A percentile compares a stretch with the other conserved stretches of the same genome.
These are phyloP conservation scores for Agrostemma githago DNA, from an alignment of 148 eudicot species.

Conservation along the genomic window DNA sequence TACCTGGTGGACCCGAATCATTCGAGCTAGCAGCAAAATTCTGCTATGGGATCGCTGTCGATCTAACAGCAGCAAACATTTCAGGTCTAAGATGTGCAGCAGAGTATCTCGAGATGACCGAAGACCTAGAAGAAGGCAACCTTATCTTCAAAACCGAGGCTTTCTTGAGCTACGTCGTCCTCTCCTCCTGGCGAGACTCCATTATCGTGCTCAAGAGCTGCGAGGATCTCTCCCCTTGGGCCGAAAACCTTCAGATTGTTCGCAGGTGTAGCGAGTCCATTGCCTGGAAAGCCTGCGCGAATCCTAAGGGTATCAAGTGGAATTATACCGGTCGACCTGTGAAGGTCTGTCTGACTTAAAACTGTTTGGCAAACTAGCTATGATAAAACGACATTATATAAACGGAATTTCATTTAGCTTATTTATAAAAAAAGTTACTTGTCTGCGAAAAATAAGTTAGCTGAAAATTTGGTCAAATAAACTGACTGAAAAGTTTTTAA, in stretches of 20 bases:
- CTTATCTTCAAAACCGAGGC: constrained; percentile 99
- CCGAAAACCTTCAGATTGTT: constrained; percentile 93
- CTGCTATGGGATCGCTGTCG: constrained; percentile 90
- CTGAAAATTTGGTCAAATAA: no score
- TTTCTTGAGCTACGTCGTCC: constrained; percentile 84
- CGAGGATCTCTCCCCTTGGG: constrained; percentile 93
- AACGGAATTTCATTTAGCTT: no score
- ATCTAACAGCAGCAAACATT: constrained; percentile 82
- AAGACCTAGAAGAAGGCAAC: constrained; percentile 96
- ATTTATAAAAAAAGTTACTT: no score
- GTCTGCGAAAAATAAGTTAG: no score
- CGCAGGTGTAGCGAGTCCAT: constrained; percentile 96
- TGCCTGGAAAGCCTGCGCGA: constrained; percentile 98
- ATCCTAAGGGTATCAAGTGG: constrained; percentile 91
- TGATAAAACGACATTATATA: no score
- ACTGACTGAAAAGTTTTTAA: no score
- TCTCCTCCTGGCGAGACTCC: constrained; percentile 95
- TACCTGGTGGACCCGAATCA: constrained; percentile 80
- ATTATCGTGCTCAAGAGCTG: constrained; percentile 80
- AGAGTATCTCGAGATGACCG: constrained; percentile 95
- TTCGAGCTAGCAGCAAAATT: constrained; percentile 93
- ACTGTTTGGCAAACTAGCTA: no score
- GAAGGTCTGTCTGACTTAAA: constrained; percentile 13
- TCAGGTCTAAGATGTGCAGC: constrained; percentile 92
- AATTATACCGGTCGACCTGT: constrained; percentile 62